Base-by-base conservation (phyloP, 805 yeast species). In the Martiniozyma abietophila region DNA sequence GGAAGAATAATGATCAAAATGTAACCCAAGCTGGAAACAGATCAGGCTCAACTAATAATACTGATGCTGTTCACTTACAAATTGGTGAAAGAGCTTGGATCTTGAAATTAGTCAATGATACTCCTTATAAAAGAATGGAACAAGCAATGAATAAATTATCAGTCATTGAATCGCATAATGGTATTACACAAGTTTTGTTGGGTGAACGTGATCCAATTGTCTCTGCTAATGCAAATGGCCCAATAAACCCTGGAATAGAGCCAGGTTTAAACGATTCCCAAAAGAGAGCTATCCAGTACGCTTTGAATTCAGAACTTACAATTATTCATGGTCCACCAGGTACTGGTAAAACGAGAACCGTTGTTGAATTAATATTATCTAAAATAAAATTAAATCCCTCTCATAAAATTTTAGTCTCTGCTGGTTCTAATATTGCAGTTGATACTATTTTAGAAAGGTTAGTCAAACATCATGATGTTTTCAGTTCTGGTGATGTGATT, bases 401-500 rank as follows among this genome's bases (percentile, higher is more conserved):
- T 11, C 45, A 43, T 16, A 56, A 86, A 29, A 76, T 89, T 0
- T 60, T 89, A 19, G 88, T 89, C 0, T 88, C 96, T 59, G 96
- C 96, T 0, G 95, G 97, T 0, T 86, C 96, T 0, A 89, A 89
- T 52, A 77, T 86, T 11, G 75, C 96, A 1, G 94, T 88, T 1
- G 97, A 89, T 53, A 89, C 94, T 0, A 80, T 89, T 11, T 56
- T 88, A 31, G 96, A 89, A 54, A 62, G 96, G 39, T 54, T 89
- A 16, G 56, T 65, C 26, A 8, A 10, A 2, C 27, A 29, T 26
- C 24, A 15, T 17, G 54, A 55, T 19, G 56, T 64, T 25, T 50
- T 65, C 26, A 63, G 63, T 1, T 20, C 32, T 7, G 44, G 38
- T 8, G 63, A 67, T 9, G 55, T 92, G n/a, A 62, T 89, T 8